Conservation (phyloP, 2,329 filamentous ascomycete genomes). For the Penicillium sp. region DNA sequence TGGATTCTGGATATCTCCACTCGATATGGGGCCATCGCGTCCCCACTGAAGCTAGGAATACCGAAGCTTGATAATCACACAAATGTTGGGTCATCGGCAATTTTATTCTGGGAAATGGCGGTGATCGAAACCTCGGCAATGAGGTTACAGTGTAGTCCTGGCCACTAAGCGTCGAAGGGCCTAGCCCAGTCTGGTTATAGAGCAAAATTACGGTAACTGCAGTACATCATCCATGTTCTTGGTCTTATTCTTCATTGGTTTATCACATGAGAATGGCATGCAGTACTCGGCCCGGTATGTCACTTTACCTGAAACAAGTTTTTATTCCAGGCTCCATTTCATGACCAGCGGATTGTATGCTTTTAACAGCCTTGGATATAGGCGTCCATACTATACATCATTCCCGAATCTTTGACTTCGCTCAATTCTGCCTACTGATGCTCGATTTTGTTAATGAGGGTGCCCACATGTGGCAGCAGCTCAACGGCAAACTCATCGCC, state of each 20-base stretch:
- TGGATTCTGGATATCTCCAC: background rate
- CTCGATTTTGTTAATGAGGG: slow-evolving; percentile 48
- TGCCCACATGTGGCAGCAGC: slow-evolving; percentile 51
- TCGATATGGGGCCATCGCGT: background rate
- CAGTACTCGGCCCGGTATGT: no score
- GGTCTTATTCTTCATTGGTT: background rate
- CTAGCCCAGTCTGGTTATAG: background rate
- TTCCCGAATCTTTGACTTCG: background rate
- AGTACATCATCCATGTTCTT: no score
- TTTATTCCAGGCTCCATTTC: no score
- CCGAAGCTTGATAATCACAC: no score
- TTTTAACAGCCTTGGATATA: no score
- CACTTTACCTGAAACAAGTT: no score
- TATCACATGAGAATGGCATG: background rate
- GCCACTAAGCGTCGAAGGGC: no score
- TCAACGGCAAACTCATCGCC: slow-evolving; percentile 53
- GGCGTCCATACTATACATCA: background rate
- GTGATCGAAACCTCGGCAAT: background rate
- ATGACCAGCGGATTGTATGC: no score
- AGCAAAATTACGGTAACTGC: background rate
- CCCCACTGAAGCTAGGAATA: background rate
- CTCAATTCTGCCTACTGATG: slow-evolving; percentile 20
- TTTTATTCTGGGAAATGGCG: background rate
- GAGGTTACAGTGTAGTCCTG: no score
- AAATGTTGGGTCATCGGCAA: background rate